Percentiles rank a stretch among this genome's conserved stretches.
Conservation (phyloP, 495 filamentous ascomycete species). For the Aspergillus saccharolyticus region DNA sequence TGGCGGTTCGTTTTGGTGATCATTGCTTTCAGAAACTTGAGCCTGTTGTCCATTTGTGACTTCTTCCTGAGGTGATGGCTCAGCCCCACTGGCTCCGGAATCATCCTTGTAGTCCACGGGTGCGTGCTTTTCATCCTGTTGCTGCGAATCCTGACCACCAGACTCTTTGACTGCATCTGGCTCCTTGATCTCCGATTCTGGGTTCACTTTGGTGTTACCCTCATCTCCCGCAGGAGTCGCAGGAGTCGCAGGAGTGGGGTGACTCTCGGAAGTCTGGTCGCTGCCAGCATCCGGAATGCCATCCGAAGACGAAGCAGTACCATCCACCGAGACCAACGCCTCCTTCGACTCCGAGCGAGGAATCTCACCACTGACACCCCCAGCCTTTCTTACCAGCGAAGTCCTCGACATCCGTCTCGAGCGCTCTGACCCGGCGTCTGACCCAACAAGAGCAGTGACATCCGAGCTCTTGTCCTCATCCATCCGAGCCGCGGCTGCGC, state of each 20-base stretch:
- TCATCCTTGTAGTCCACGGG: background rate
- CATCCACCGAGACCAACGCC: conserved; percentile 19
- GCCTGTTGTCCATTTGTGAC: background rate
- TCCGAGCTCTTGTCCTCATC: conserved; percentile 32
- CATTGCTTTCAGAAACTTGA: background rate
- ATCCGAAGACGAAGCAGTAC: conserved; percentile 24
- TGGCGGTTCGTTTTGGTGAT: background rate
- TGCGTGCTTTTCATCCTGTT: background rate
- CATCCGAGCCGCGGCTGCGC: conserved; percentile 14
- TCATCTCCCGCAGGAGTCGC: conserved; percentile 16
- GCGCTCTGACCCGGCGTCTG: conserved; percentile 27
- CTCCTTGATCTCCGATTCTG: background rate
- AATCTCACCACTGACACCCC: conserved; percentile 12
- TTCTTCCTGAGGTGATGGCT: background rate
- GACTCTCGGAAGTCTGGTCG: conserved; percentile 18
- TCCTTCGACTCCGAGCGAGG: conserved; percentile 24
- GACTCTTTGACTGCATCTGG: background rate
- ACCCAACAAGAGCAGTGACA: conserved; percentile 33
- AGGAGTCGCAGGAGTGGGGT: too few relatives aligned
- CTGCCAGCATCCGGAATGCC: conserved; percentile 25
- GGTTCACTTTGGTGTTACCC: background rate
- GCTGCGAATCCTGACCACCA: background rate
- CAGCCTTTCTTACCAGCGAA: conserved; percentile 19
- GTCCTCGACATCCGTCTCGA: conserved; percentile 28
- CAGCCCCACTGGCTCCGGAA: background rate